These are phyloP conservation scores for Thermoascus crustaceus DNA, from an alignment of 2,329 filamentous ascomycete species.

Conservation along the genomic window DNA sequence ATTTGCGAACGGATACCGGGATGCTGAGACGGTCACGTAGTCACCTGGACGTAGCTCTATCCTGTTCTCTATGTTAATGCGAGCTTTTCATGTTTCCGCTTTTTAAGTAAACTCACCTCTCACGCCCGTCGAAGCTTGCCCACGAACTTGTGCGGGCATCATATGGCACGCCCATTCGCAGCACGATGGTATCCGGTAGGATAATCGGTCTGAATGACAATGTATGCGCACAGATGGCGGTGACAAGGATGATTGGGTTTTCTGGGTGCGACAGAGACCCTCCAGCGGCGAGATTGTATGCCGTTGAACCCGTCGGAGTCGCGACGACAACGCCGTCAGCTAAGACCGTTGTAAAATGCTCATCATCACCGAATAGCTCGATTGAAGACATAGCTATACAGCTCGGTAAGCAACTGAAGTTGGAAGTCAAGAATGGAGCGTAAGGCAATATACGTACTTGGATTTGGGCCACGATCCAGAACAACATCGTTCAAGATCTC, in stretches of 20 bases:
- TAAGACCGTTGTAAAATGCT: constrained; percentile 88
- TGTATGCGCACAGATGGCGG: constrained; percentile 89
- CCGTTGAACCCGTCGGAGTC: constrained; percentile 88
- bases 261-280: constrained; percentile 92
- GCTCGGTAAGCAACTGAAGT: constrained; percentile 11
- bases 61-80: constrained; percentile 21
- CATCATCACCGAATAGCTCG: constrained; percentile 89
- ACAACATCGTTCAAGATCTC: constrained; percentile 98
- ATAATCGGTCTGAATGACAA: constrained; percentile 95
- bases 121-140: constrained; percentile 95
- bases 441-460: constrained; percentile 54
- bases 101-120: constrained; percentile 47
- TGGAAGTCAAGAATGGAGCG: neutral
- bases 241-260: constrained; percentile 91
- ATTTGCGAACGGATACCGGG: constrained; percentile 44
- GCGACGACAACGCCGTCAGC: constrained; percentile 91
- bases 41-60: constrained; percentile 42
- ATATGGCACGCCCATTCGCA: constrained; percentile 90
- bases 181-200: constrained; percentile 87
- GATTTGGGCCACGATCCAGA: constrained; percentile 84
- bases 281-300: constrained; percentile 93
- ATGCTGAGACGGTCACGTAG: constrained; percentile 46
- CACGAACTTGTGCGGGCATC: constrained; percentile 81
- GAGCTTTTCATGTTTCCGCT: neutral
- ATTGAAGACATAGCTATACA: constrained; percentile 73